phyloP scores from a whole-genome alignment of 768 basidiomycete genomes.

The Boletellus ananiceps region DNA sequence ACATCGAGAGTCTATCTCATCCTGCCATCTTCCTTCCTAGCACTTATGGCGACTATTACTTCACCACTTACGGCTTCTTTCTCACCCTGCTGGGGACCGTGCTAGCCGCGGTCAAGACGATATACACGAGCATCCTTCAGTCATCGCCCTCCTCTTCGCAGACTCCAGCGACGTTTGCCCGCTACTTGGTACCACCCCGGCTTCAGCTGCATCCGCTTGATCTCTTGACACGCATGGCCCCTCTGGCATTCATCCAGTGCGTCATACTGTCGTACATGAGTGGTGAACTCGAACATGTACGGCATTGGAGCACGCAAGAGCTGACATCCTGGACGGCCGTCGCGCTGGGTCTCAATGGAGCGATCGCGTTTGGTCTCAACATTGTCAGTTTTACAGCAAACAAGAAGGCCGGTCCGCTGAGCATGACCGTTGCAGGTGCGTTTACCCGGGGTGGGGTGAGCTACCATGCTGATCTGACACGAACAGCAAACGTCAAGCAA shows the following conservation, averaged over 20 bases:
- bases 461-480: conserved; percentile 6
- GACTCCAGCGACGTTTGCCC: conserved; percentile 10
- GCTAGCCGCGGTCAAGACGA: conserved; percentile 90
- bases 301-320: conserved; percentile 41
- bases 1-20: background rate
- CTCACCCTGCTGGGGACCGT: conserved; percentile 88
- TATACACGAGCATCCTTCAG: conserved; percentile 81
- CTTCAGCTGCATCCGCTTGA: conserved; percentile 71
- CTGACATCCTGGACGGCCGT: conserved; percentile 38
- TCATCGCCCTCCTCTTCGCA: conserved; percentile 31
- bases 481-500: conserved; percentile 83
- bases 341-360: conserved; percentile 71
- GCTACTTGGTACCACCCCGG: conserved; percentile 29
- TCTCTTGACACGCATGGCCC: conserved; percentile 85
- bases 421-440: conserved; percentile 87
- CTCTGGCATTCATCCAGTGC: conserved; percentile 88
- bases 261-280: conserved; percentile 67
- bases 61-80: conserved; percentile 76
- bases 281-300: conserved; percentile 73
- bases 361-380: conserved; percentile 88
- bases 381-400: conserved; percentile 97
- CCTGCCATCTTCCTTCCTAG: conserved; percentile 36
- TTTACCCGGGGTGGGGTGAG: conserved; percentile 3
- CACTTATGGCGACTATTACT: conserved; percentile 95
- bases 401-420: conserved; percentile 80